A percentile compares a stretch with the other conserved stretches of the same genome.
These are phyloP conservation scores for Fusarium vanettenii DNA, from an alignment of 2,329 filamentous ascomycete genomes.

Conservation along the genomic window DNA sequence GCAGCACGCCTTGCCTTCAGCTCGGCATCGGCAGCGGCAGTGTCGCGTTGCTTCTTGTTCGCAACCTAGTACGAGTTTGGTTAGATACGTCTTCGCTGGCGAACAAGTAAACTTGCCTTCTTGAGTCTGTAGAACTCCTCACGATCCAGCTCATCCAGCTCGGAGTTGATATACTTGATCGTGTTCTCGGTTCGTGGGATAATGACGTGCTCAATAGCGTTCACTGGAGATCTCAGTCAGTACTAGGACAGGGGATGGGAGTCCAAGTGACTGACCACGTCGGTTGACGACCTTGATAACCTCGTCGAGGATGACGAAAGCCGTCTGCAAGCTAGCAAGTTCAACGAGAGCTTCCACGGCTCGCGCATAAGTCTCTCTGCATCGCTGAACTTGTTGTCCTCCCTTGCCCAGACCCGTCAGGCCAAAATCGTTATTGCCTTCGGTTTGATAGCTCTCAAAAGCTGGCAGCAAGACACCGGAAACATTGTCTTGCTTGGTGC, in stretches of 20 bases:
- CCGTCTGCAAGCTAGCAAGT: constrained; percentile 93
- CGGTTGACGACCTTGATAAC: constrained; percentile 99
- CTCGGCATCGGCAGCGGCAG: constrained; percentile 77
- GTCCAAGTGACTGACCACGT: constrained; percentile 69
- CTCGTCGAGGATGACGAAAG: constrained; percentile 97
- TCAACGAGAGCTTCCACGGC: constrained; percentile 97
- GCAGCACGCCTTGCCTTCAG: constrained; percentile 78
- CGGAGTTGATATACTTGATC: constrained; percentile 99
- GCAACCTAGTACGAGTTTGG: constrained; percentile 65
- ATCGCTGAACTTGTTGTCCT: constrained; percentile 95
- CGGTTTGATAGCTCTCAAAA: constrained; percentile 90
- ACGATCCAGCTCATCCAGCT: constrained; percentile 95
- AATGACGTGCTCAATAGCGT: constrained; percentile 96
- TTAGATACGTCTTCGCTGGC: constrained; percentile 8
- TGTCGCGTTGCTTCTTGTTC: constrained; percentile 84
- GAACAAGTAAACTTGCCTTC: constrained; percentile 64
- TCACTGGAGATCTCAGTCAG: constrained; percentile 67
- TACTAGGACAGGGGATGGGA: neutral
- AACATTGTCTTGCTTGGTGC: constrained; percentile 98
- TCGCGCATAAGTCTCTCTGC: constrained; percentile 93
- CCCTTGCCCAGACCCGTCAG: constrained; percentile 96
- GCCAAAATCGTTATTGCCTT: constrained; percentile 94
- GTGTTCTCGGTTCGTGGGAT: constrained; percentile 98
- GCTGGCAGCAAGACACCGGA: constrained; percentile 94
- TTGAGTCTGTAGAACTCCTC: constrained; percentile 98